Conservation (phyloP, 2,329 filamentous ascomycete genomes). For the Periconia sp. region DNA sequence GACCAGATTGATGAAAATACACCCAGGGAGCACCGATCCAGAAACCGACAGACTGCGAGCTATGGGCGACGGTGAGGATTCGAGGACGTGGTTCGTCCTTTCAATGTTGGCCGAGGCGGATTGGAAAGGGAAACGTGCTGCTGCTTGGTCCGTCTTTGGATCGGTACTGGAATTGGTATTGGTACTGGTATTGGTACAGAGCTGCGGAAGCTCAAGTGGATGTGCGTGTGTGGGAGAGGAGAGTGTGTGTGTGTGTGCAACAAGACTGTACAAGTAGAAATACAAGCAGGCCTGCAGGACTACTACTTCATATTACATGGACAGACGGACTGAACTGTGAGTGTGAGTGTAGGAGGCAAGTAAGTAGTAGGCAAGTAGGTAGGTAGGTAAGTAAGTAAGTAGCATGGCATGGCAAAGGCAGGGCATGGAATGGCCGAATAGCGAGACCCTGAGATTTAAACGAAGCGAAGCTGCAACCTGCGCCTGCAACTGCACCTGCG, state of each 20-base stretch:
- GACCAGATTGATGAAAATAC: too few species aligned
- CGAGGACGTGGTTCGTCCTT: too few species aligned
- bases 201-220: neutral
- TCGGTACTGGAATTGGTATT: too few species aligned
- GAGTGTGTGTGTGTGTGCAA: neutral
- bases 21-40: neutral
- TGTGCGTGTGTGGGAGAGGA: neutral
- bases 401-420: neutral
- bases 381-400: neutral
- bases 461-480: slow-evolving; percentile 9
- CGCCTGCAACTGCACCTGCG: slow-evolving; percentile 9
- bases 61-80: too few species aligned
- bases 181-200: neutral
- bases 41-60: too few species aligned
- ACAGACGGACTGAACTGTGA: slow-evolving; percentile 4
- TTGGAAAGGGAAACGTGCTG: too few species aligned
- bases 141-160: too few species aligned
- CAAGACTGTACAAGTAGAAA: slow-evolving; percentile 2
- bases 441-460: slow-evolving; percentile 7
- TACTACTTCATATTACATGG: neutral
- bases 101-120: too few species aligned
- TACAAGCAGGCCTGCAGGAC: neutral
- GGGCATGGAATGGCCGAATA: slow-evolving; percentile 4
- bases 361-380: slow-evolving; percentile 4
- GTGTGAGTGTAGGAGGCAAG: too few species aligned